phyloP scores from a whole-genome alignment of 139 green algal genomes.

The Chlamydomonas applanata region DNA sequence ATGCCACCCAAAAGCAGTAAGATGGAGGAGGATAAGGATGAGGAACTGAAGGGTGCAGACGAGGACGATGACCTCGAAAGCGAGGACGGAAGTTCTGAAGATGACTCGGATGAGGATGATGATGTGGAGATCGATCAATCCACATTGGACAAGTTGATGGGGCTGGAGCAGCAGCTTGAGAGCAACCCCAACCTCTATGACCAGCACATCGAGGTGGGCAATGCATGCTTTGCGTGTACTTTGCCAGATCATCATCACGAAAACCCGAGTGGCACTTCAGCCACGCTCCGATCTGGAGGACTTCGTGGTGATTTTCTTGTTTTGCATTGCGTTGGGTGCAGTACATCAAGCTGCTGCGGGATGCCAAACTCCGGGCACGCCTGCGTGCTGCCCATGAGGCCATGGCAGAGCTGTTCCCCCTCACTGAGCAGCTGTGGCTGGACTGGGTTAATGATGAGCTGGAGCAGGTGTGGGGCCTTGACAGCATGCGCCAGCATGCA shows the following conservation, averaged over 20 bases:
- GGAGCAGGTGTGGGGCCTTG: conserved; percentile 1
- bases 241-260: neutral
- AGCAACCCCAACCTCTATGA: conserved; percentile 66
- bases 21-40: too few relatives aligned
- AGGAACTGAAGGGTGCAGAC: neutral
- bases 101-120: conserved; percentile 8
- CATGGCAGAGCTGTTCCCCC: conserved; percentile 68
- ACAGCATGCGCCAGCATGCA: neutral
- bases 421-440: conserved; percentile 78
- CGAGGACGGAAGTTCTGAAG: conserved; percentile 9
- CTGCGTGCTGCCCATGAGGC: conserved; percentile 55
- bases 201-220: conserved; percentile 56
- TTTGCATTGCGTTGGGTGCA: neutral
- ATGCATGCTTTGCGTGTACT: neutral
- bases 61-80: conserved; percentile 2
- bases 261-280: too few relatives aligned
- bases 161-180: conserved; percentile 60
- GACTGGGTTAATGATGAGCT: conserved; percentile 82
- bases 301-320: too few relatives aligned
- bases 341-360: neutral
- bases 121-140: conserved; percentile 43
- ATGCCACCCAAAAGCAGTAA: too few relatives aligned
- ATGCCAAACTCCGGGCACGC: neutral
- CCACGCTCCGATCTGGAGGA: neutral
- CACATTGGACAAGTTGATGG: conserved; percentile 55